Base-by-base conservation (phyloP, 2,329 filamentous ascomycete species). In the Sporothrix phasma region DNA sequence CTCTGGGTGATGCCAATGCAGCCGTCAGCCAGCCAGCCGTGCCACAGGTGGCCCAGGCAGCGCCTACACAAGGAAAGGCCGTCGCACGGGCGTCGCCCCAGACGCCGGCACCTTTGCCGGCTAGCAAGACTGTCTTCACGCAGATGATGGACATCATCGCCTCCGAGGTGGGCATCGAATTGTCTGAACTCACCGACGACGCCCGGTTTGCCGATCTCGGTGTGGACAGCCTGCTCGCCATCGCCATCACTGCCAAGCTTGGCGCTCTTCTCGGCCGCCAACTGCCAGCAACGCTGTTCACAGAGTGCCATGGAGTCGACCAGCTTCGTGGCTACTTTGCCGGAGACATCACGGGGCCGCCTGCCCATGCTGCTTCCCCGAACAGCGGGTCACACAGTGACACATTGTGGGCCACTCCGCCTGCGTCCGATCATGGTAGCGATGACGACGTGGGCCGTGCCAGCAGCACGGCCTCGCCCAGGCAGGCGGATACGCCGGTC, bases 161-260 rank as follows among this genome's bases (percentile, higher is more conserved):
- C 3, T 77, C 79, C 64, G 83, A 86, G 70, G 82, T 84, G 75
- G 82, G 79, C 65, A 79, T 85, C 56, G 79, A 81, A 34, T 73
- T 79, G 47, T 76, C 79, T 13, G 81, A 84, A 17, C 70, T 77
- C 43, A 58, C 66, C 0, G 73, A 75, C 53, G 74, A 74, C 2
- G 70, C 71, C 11, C 68, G 68, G 58, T 75, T 78, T 39, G 71
- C 71, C 8, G 69, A 72, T 3, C 67, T 76, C 8, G 75, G 75
- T 22, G 70, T 77, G 64, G 76, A 77, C 68, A 61, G 58, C 13
- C 19, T 61, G 11, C 29, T 61, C 10, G 43, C 58, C 43, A 61
- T 61, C 58, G 49, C 43, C 58, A 61, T 61, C 45, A 61, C 58
- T 2, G 58, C 58, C 5, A 61, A 49, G 19, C 43, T 61, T 45